These are phyloP conservation scores for Suillus subluteus DNA, from an alignment of 768 basidiomycete species.

Conservation along the genomic window DNA sequence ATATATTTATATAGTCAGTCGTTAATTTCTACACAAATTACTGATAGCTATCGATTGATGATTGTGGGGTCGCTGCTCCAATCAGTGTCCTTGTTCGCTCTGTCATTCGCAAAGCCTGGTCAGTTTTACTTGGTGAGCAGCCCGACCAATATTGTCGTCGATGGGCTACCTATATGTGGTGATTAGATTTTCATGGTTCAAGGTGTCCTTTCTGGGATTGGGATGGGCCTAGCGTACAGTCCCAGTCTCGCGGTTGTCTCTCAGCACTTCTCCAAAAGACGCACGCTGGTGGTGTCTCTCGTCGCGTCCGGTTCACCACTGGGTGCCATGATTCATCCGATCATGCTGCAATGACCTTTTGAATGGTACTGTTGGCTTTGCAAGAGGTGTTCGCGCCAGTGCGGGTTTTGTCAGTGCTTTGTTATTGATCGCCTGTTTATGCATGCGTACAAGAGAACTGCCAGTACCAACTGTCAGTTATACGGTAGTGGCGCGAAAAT, in stretches of 20 bases:
- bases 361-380: not conserved
- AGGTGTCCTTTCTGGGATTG: not conserved
- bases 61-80: slow-evolving; percentile 31
- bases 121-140: slow-evolving; percentile 37
- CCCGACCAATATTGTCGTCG: no score
- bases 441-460: not conserved
- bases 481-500: not conserved
- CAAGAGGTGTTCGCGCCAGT: not conserved
- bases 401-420: not conserved
- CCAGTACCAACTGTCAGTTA: not conserved
- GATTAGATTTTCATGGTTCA: not conserved
- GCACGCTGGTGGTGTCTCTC: not conserved
- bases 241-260: not conserved
- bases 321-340: not conserved
- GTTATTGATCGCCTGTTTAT: not conserved
- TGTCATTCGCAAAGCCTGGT: slow-evolving; percentile 39
- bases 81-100: slow-evolving; percentile 38
- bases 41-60: slow-evolving; percentile 12
- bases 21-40: not conserved
- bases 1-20: not conserved
- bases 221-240: not conserved
- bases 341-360: not conserved
- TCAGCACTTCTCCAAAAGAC: not conserved
- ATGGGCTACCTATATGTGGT: not conserved
- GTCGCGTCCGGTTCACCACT: not conserved